phyloP scores from a whole-genome alignment of 2,329 filamentous ascomycete species.

The Ramularia endophylla region DNA sequence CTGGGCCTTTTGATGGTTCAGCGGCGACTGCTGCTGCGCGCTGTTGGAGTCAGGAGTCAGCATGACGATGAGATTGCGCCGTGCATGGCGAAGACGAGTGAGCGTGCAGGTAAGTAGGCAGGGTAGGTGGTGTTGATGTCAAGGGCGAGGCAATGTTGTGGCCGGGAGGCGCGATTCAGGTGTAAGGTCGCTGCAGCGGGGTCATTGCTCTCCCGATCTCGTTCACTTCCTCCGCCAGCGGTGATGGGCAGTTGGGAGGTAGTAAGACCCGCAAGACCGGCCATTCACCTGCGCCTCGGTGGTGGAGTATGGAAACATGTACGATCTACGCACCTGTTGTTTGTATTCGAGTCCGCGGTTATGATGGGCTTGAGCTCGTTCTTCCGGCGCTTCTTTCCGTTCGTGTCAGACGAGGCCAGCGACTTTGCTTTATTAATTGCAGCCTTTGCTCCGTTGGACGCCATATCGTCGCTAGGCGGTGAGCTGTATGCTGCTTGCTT shows the following conservation, averaged over 20 bases:
- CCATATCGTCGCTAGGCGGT: too few species aligned
- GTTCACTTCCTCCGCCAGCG: too few species aligned
- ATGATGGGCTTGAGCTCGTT: slow-evolving; percentile 67
- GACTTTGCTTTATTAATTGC: slow-evolving; percentile 62
- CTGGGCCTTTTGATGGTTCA: slow-evolving; percentile 30
- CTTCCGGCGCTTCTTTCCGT: slow-evolving; percentile 68
- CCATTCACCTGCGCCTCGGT: too few species aligned
- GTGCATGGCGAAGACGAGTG: slow-evolving; percentile 1
- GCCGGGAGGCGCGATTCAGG: neutral
- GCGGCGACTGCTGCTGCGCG: slow-evolving; percentile 21
- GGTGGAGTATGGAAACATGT: neutral
- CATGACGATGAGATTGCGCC: slow-evolving; percentile 10
- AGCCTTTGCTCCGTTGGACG: slow-evolving; percentile 38
- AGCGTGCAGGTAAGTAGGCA: slow-evolving; percentile 2
- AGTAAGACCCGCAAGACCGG: too few species aligned
- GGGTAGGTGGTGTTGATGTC: slow-evolving; percentile 2
- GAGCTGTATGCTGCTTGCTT: too few species aligned
- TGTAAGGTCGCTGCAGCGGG: slow-evolving; percentile 4
- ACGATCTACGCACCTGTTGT: slow-evolving; percentile 6
- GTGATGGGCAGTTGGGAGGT: too few species aligned
- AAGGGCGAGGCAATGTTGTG: neutral
- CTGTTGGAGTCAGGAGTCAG: slow-evolving; percentile 17
- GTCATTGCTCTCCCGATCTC: too few species aligned
- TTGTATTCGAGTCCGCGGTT: slow-evolving; percentile 54
- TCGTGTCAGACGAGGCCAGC: slow-evolving; percentile 40